phyloP scores from a whole-genome alignment of 2,329 filamentous ascomycete species.

The Neophaeococcomyces mojaviensis region DNA sequence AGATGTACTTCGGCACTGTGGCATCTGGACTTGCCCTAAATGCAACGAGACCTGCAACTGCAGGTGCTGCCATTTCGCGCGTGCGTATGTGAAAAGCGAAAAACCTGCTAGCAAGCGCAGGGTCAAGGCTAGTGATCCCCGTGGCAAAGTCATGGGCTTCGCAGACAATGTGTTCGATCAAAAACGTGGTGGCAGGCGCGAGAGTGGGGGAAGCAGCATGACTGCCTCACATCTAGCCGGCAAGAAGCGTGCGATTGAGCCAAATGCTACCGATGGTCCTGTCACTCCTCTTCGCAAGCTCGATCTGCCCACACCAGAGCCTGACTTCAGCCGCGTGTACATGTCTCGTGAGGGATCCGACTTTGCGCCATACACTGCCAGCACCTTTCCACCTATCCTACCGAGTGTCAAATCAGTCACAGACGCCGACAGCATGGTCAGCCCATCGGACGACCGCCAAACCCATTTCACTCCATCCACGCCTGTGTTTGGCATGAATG shows the following conservation, averaged over 20 bases:
- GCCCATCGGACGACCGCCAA: background rate
- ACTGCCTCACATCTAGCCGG: slow-evolving; percentile 14
- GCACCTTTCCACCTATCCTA: slow-evolving; percentile 13
- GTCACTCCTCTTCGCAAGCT: slow-evolving; percentile 18
- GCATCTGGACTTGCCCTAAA: slow-evolving; percentile 29
- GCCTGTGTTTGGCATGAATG: slow-evolving; percentile 5
- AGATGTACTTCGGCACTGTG: slow-evolving; percentile 26
- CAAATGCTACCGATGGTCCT: slow-evolving; percentile 13
- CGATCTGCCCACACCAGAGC: slow-evolving; percentile 21
- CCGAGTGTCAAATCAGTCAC: slow-evolving; percentile 20
- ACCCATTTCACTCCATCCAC: slow-evolving; percentile 1
- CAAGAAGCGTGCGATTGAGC: slow-evolving; percentile 18
- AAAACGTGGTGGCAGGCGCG: slow-evolving; percentile 25
- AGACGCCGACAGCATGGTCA: slow-evolving; percentile 7
- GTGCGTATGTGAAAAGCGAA: slow-evolving; percentile 29
- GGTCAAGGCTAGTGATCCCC: slow-evolving; percentile 27
- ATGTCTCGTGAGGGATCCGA: slow-evolving; percentile 18
- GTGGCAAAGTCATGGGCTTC: slow-evolving; percentile 30
- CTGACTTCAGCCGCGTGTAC: slow-evolving; percentile 15
- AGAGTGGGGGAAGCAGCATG: slow-evolving; percentile 7
- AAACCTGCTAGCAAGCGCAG: slow-evolving; percentile 28
- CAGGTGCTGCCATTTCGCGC: slow-evolving; percentile 30
- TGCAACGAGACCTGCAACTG: slow-evolving; percentile 30
- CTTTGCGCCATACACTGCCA: slow-evolving; percentile 12
- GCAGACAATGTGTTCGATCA: slow-evolving; percentile 33